These are phyloP conservation scores for Coemansia sp. DNA, from an alignment of 192 early-diverging fungal genomes.

Conservation along the genomic window DNA sequence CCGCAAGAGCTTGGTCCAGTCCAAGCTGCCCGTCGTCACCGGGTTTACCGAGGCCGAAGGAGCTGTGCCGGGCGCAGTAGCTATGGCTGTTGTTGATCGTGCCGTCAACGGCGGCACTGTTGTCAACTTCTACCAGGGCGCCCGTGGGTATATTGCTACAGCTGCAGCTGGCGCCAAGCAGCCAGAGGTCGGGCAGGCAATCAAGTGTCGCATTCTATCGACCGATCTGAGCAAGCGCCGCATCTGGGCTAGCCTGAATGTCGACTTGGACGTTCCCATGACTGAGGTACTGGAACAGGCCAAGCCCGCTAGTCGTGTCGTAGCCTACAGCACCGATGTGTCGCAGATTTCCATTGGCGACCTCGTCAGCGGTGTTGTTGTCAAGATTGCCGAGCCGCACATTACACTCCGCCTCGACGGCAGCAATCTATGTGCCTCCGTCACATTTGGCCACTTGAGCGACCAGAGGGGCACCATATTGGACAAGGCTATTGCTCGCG, in stretches of 20 bases:
- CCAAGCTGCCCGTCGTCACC: constrained; percentile 65
- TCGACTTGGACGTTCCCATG: constrained; percentile 40
- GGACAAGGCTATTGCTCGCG: constrained; percentile 24
- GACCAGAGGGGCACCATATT: constrained; percentile 59
- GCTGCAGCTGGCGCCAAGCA: constrained; percentile 39
- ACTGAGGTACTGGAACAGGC: constrained; percentile 35
- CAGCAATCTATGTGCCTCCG: constrained; percentile 57
- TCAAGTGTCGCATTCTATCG: constrained; percentile 74
- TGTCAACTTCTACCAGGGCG: constrained; percentile 77
- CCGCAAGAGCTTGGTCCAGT: constrained; percentile 74
- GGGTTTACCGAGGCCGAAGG: constrained; percentile 58
- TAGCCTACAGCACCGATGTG: constrained; percentile 31
- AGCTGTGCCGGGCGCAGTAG: constrained; percentile 61
- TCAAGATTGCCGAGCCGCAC: constrained; percentile 52
- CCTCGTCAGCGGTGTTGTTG: constrained; percentile 59
- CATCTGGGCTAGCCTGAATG: constrained; percentile 55
- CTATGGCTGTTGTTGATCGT: constrained; percentile 41
- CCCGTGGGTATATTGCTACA: constrained; percentile 62
- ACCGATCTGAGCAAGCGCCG: constrained; percentile 61
- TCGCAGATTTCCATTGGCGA: constrained; percentile 49
- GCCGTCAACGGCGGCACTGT: constrained; percentile 62
- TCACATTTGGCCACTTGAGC: constrained; percentile 63
- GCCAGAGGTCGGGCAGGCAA: constrained; percentile 66
- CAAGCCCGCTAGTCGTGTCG: neutral
- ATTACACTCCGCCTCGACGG: constrained; percentile 63